Conservation (phyloP, 2,329 filamentous ascomycete genomes). For the Harringtonia aguacate region DNA sequence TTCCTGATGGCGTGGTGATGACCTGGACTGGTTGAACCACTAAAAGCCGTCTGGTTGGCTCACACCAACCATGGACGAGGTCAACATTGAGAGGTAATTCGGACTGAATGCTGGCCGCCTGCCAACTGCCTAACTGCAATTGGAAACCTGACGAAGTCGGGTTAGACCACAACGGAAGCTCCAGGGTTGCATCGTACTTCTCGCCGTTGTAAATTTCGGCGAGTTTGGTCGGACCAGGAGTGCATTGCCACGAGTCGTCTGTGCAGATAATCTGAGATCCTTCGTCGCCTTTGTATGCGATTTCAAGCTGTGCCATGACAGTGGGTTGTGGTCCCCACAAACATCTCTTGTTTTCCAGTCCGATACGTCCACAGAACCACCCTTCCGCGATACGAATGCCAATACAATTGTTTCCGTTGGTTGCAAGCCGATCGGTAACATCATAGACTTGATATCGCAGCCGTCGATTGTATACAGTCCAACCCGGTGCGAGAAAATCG, state of each 20-base stretch:
- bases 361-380: constrained; percentile 28
- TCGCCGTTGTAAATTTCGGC: constrained; percentile 44
- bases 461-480: constrained; percentile 28
- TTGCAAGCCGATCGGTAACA: constrained; percentile 18
- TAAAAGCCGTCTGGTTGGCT: constrained; percentile 30
- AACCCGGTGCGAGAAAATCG: constrained; percentile 26
- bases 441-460: constrained; percentile 32
- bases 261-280: constrained; percentile 10
- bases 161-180: constrained; percentile 1
- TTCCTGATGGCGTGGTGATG: constrained; percentile 25
- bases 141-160: too few relatives aligned
- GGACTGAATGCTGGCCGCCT: constrained; percentile 17
- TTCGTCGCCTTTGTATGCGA: constrained; percentile 10
- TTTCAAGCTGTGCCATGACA: constrained; percentile 12
- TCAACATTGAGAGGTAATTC: constrained; percentile 16
- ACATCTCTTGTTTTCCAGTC: constrained; percentile 6
- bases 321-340: constrained; percentile 9
- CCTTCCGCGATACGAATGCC: constrained; percentile 31
- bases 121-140: constrained; percentile 7
- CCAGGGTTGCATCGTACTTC: constrained; percentile 29
- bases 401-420: constrained; percentile 22
- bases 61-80: constrained; percentile 28
- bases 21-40: constrained; percentile 19
- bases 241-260: constrained; percentile 11
- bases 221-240: constrained; percentile 17